These are phyloP conservation scores for Carex arenaria DNA, from an alignment of 202 grass and related monocot species.

Conservation along the genomic window DNA sequence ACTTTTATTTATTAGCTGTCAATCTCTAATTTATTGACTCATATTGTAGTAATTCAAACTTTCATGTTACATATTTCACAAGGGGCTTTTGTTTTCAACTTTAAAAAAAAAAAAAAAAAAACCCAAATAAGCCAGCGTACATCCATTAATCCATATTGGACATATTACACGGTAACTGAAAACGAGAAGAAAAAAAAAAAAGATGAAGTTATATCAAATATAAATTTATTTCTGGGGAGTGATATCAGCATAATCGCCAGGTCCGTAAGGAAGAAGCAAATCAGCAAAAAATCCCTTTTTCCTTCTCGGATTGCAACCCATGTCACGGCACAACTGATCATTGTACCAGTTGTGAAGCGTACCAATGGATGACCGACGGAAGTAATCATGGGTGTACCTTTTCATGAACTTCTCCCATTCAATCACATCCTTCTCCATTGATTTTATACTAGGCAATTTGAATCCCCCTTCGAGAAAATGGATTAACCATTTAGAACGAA, in stretches of 20 bases:
- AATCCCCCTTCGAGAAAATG: conserved; percentile 64
- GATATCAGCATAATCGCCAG: conserved; percentile 53
- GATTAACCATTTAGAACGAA: conserved; percentile 60
- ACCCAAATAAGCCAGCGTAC: neutral
- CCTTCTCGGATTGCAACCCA: conserved; percentile 58
- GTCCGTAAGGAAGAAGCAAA: conserved; percentile 61
- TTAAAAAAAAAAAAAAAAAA: neutral
- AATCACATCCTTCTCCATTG: conserved; percentile 49
- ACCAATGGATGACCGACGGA: conserved; percentile 36
- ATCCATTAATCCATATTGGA: neutral
- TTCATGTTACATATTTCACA: neutral
- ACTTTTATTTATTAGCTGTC: too few species aligned
- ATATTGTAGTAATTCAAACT: neutral
- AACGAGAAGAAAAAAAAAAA: neutral
- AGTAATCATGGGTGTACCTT: conserved; percentile 24
- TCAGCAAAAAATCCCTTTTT: conserved; percentile 73
- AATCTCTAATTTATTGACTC: too few species aligned
- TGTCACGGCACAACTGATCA: conserved; percentile 70
- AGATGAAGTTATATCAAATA: neutral
- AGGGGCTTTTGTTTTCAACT: neutral
- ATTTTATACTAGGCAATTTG: conserved; percentile 42
- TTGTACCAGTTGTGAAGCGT: conserved; percentile 62
- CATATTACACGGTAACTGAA: neutral
- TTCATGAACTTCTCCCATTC: conserved; percentile 60
- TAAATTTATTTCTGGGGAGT: conserved; percentile 9